These are phyloP conservation scores for Aschersonia sp. DNA, from an alignment of 2,329 filamentous ascomycete species.

Conservation along the genomic window DNA sequence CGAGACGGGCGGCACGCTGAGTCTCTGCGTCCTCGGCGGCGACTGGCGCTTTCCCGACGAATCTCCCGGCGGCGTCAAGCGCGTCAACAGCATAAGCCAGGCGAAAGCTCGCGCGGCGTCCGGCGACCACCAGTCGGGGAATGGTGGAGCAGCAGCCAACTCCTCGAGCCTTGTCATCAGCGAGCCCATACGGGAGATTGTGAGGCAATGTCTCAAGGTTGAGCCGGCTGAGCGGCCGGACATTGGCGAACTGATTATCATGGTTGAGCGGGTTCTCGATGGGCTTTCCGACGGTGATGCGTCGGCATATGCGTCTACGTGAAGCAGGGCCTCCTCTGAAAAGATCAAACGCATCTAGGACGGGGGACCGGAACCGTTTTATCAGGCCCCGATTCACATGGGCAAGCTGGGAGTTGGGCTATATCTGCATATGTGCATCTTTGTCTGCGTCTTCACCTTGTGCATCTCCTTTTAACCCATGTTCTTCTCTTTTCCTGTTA, in stretches of 20 bases:
- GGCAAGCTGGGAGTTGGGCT: too few species aligned
- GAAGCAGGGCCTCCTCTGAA: background rate
- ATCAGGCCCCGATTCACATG: background rate
- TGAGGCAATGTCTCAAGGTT: slow-evolving; percentile 71
- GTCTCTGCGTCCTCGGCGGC: slow-evolving; percentile 80
- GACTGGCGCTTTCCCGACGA: slow-evolving; percentile 97
- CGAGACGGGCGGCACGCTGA: slow-evolving; percentile 87
- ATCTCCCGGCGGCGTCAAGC: slow-evolving; percentile 40
- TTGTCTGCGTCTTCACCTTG: too few species aligned
- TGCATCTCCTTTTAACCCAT: background rate
- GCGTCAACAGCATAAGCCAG: slow-evolving; percentile 25
- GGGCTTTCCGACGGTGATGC: slow-evolving; percentile 1
- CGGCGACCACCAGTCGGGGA: slow-evolving; percentile 9
- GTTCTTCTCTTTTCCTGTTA: background rate
- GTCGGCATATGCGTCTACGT: background rate
- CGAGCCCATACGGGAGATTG: slow-evolving; percentile 72
- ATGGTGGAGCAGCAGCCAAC: slow-evolving; percentile 6
- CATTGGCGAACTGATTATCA: slow-evolving; percentile 65
- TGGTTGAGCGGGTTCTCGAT: slow-evolving; percentile 61
- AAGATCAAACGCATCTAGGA: background rate
- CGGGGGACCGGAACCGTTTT: too few species aligned
- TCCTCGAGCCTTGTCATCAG: slow-evolving; percentile 41
- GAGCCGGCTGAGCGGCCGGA: slow-evolving; percentile 81
- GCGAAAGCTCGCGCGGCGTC: slow-evolving; percentile 13
- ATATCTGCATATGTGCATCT: too few species aligned